A percentile compares a stretch with the other conserved stretches of the same genome.
Conservation (phyloP, 106 monocot species). For the Alisma plantagoaquatica region DNA sequence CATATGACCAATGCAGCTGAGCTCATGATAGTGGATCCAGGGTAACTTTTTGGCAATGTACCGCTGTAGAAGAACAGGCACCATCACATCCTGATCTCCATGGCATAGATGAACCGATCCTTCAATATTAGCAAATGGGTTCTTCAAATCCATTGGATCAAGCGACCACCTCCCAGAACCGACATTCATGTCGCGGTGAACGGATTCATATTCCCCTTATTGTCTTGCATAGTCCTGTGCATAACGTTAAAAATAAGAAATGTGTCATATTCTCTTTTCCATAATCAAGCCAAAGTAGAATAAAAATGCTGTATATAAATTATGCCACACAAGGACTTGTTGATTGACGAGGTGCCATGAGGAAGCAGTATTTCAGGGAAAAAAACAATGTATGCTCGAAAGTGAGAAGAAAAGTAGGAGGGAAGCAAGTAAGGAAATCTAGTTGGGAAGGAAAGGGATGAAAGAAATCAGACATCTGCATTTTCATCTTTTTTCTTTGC, state of each 20-base stretch:
- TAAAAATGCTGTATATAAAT: background rate
- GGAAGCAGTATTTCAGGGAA: too few relatives aligned
- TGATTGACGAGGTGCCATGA: too few relatives aligned
- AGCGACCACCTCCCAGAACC: constrained; percentile 53
- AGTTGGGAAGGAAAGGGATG: too few relatives aligned
- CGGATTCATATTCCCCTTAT: constrained; percentile 41
- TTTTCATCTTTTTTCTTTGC: too few relatives aligned
- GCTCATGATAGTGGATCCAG: too few relatives aligned
- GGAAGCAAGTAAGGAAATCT: too few relatives aligned
- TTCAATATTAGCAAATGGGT: constrained; percentile 34
- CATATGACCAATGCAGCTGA: too few relatives aligned
- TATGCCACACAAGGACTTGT: too few relatives aligned
- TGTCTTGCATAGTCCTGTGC: constrained; percentile 31
- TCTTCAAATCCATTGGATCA: constrained; percentile 40
- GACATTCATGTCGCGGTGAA: constrained; percentile 63
- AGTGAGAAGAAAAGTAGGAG: too few relatives aligned
- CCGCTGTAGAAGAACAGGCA: constrained; percentile 26
- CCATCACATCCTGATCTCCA: constrained; percentile 38
- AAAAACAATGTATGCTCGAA: too few relatives aligned
- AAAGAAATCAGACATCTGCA: too few relatives aligned
- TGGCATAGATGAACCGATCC: constrained; percentile 61
- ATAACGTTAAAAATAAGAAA: background rate
- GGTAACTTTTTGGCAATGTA: too few relatives aligned
- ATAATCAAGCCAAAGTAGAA: background rate
- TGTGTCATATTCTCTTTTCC: background rate